Evolutionary conservation across 495 filamentous ascomycete genomes (phyloP).

Genomic region (Penicillium cataractarum): DNA sequence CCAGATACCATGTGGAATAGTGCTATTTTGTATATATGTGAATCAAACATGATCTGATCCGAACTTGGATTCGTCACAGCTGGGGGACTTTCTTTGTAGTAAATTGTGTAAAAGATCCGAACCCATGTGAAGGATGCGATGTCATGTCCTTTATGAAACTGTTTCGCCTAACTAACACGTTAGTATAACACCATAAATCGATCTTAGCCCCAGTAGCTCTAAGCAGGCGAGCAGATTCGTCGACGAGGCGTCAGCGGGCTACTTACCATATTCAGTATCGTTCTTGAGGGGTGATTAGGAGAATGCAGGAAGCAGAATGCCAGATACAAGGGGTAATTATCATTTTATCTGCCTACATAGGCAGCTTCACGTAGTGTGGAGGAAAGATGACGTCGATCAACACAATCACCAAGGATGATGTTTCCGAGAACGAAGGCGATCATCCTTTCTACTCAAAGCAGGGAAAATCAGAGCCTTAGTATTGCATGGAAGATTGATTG

Average conservation of each 20-base stretch:
- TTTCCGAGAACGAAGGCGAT: not conserved
- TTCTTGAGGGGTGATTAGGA: no score
- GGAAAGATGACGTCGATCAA: not conserved
- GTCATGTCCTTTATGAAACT: not conserved
- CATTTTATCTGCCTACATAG: no score
- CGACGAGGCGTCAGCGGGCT: no score
- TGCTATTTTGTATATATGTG: slow-evolving; percentile 19
- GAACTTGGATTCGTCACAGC: not conserved
- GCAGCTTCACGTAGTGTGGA: not conserved
- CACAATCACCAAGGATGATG: not conserved
- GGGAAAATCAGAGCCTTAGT: not conserved
- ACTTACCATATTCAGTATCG: no score
- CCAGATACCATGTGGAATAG: slow-evolving; percentile 32
- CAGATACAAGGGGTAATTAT: no score
- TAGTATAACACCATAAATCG: no score
- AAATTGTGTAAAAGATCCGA: not conserved
- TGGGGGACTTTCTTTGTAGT: not conserved
- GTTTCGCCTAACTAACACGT: no score
- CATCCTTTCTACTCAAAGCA: not conserved
- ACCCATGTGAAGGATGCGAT: not conserved
- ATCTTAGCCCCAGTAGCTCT: no score
- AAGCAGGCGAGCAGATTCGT: no score
- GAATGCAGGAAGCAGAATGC: no score
- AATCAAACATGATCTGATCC: not conserved
- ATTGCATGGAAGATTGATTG: not conserved